Base-by-base conservation (phyloP, 2,329 filamentous ascomycete genomes). In the Cladorrhinum sp. region DNA sequence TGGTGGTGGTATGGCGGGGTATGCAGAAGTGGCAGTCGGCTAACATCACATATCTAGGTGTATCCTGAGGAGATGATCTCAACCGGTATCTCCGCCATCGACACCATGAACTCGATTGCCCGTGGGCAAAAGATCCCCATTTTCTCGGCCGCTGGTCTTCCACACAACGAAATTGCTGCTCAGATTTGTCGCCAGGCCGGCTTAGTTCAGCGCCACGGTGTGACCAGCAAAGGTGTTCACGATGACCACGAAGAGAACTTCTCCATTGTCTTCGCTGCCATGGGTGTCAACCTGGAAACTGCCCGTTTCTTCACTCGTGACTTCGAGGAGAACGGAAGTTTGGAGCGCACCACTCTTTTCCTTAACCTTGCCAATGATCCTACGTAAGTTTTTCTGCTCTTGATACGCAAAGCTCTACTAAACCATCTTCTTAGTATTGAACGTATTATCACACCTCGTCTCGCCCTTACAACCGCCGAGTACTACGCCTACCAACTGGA, bases 11-110 rank as follows among this genome's bases (percentile, higher is more conserved):
- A 54, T n/a, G 62, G 12, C 3, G 36, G 24, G 8, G 20, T 6
- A 12, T 41, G 18, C 13, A 7, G 7, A 13, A 13, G 29, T 32
- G 7, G 29, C 29, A 36, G 18, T 12, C 67, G 71, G 58, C 71
- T 63, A 64, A 38, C 41, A n/a, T n/a, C 36, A 8, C 18, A 3
- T 3, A 1, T 16, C 12, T 66, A 96, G 92, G 91, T 96, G 69
- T 99, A 99, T 75, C 95, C 95, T 72, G 95, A 99, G 81, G 96
- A 99, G 80, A 99, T 99, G 93, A 98, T 99, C 72, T 95, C 93
- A 36, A 99, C 95, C 52, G 95, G 95, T 87, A 99, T 99, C 77
- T 98, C 93, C 64, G 93, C 95, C 73, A 98, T 99, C 72, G 93
- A 98, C 75, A 96, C 93, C 64, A 98, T 98, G 93, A 92, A 92